Percentiles rank a stretch among this genome's conserved stretches.
phyloP scores from a whole-genome alignment of 1,284 basidiomycete species.

The Melanopsichium pennsylvanicum region DNA sequence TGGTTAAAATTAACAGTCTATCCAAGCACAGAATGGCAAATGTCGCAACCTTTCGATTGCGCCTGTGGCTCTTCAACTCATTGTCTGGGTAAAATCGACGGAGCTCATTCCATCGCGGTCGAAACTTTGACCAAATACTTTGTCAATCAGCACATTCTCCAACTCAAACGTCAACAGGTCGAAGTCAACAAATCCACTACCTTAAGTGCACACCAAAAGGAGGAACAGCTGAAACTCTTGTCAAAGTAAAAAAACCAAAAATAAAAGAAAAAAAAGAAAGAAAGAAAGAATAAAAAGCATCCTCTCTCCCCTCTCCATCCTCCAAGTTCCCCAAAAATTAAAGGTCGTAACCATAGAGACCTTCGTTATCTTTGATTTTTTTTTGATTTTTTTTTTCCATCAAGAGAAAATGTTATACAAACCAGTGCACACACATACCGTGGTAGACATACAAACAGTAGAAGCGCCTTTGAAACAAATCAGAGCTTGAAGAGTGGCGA shows the following conservation, averaged over 20 bases:
- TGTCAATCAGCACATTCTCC: slow-evolving; percentile 56
- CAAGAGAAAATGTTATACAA: too few relatives aligned
- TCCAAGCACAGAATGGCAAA: slow-evolving; percentile 61
- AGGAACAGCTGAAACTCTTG: slow-evolving; percentile 4
- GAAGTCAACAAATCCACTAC: not conserved
- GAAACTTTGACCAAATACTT: slow-evolving; percentile 41
- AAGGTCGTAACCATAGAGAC: too few relatives aligned
- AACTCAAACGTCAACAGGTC: slow-evolving; percentile 48
- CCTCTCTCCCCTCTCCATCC: too few relatives aligned
- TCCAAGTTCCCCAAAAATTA: too few relatives aligned
- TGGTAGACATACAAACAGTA: too few relatives aligned
- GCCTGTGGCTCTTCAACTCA: slow-evolving; percentile 29
- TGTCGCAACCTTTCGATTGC: slow-evolving; percentile 62
- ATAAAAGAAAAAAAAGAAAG: not conserved
- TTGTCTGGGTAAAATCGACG: slow-evolving; percentile 53
- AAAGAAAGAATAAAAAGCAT: not conserved
- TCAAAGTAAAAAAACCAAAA: not conserved
- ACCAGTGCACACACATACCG: too few relatives aligned
- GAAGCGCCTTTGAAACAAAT: too few relatives aligned
- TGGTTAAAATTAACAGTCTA: too few relatives aligned
- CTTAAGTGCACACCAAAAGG: not conserved
- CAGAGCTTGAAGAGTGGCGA: too few relatives aligned
- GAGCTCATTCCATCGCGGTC: slow-evolving; percentile 44
- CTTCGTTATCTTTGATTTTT: too few relatives aligned
- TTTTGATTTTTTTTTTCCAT: too few relatives aligned